Evolutionary conservation across 2,329 filamentous ascomycete genomes (phyloP).

Genomic region (Fusarium secorum): DNA sequence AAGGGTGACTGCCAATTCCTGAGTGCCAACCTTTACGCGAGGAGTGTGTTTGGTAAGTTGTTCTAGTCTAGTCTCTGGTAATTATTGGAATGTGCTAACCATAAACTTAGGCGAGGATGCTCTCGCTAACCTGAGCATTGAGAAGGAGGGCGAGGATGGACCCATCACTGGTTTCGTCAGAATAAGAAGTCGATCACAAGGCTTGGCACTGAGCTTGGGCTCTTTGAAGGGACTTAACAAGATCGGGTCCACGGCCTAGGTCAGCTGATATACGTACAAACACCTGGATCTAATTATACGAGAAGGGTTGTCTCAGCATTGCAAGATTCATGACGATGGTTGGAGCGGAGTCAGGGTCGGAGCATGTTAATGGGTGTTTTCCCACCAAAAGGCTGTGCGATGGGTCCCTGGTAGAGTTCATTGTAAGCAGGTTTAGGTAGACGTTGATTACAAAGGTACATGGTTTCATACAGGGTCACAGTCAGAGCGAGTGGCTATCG

Average conservation of each 20-base stretch:
- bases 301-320: conserved; percentile 32
- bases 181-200: conserved; percentile 96
- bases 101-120: conserved; percentile 87
- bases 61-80: neutral
- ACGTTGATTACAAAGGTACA: conserved; percentile 40
- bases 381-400: conserved; percentile 44
- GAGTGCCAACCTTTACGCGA: conserved; percentile 94
- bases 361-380: conserved; percentile 47
- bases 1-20: conserved; percentile 98
- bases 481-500: neutral
- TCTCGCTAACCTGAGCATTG: conserved; percentile 94
- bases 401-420: conserved; percentile 42
- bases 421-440: conserved; percentile 44
- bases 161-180: conserved; percentile 97
- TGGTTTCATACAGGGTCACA: conserved; percentile 15
- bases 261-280: conserved; percentile 12
- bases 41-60: conserved; percentile 94
- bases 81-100: conserved; percentile 35
- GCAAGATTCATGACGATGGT: conserved; percentile 42
- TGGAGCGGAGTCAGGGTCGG: conserved; percentile 44
- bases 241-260: conserved; percentile 58
- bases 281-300: conserved; percentile 19
- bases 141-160: conserved; percentile 94
- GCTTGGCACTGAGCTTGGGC: conserved; percentile 89
- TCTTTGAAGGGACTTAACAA: conserved; percentile 95